Conservation (phyloP, 208 protist species). For the Crithidia brevicula region DNA sequence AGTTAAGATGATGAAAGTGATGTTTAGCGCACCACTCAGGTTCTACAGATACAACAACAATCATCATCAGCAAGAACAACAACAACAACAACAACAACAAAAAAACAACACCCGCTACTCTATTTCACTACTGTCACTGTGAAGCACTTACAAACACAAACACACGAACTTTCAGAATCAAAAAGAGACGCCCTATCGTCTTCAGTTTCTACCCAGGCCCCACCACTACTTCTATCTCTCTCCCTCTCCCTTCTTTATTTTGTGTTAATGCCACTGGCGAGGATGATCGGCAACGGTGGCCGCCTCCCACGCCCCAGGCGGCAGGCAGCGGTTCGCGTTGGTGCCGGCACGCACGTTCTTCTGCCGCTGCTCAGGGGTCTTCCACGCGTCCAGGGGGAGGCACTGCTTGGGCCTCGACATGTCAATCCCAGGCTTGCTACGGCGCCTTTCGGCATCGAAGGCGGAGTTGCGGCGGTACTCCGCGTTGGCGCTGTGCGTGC, state of each 20-base stretch:
- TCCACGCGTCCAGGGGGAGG: constrained; percentile 27
- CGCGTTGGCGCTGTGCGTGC: not conserved
- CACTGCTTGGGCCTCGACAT: constrained; percentile 23
- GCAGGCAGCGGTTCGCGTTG: not conserved
- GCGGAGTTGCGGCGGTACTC: constrained; percentile 12
- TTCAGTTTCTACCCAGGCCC: too few relatives aligned
- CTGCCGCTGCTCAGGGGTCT: constrained; percentile 16
- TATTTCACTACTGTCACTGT: too few relatives aligned
- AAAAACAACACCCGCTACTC: too few relatives aligned
- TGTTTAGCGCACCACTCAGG: too few relatives aligned
- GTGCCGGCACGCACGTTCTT: constrained; percentile 7
- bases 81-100: constrained; percentile 9
- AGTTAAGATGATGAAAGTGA: too few relatives aligned
- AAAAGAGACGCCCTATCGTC: too few relatives aligned
- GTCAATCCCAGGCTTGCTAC: constrained; percentile 20
- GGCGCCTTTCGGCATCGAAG: not conserved
- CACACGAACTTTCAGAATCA: too few relatives aligned
- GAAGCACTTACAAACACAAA: too few relatives aligned
- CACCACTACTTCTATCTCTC: too few relatives aligned
- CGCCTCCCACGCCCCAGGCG: constrained; percentile 21
- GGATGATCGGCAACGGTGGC: constrained; percentile 16
- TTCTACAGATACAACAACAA: too few relatives aligned
- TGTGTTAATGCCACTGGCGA: constrained; percentile 29
- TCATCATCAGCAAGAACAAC: not conserved
- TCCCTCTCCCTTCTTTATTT: not conserved